Evolutionary conservation across 2,329 filamentous ascomycete species (phyloP), one percentile per base, ranked within the genome.

Genomic region (Cercospora beticola): DNA sequence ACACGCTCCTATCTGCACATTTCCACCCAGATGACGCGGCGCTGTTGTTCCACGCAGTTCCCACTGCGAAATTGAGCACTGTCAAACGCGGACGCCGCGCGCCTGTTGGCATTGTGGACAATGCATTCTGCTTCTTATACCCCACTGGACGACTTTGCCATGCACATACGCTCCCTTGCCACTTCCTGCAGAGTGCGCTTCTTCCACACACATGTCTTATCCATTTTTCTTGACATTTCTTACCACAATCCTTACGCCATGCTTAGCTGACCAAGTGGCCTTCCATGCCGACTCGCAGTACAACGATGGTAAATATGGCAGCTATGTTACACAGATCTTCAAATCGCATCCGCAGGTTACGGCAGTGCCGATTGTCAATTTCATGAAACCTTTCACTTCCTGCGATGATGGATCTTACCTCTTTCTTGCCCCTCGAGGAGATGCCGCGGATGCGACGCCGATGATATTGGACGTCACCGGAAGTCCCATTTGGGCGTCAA

Each of bases 271-370:
- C 56, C 43, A 65, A 54, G 66, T 71, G 9, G 64, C 71, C 9
- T 76, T 74, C 62, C 65, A 68, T 49, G 64, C 68, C 57, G 70
- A 73, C 56, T 67, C 64, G 2, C 64, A 71, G 8, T 82, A 78
- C 70, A 80, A 82, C 64, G 62, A 72, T n/a, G 76, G 75, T 12
- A 71, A 71, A 2, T 80, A 78, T 64, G 80, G 80, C 23, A 54
- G 73, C 14, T 81, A 79, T 69, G 79, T 80, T 14, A 73, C 75
- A 12, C 75, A 78, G 31, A 74, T 72, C 1, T 81, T 78, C 69
- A 73, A 72, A n/a, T 79, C 79, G 8, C 75, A 75, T 4, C 71
- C 76, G 9, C 62, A 78, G 16, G 73, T 78, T 49, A 77, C 78
- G 2, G 49, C 33, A 3, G 67, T 71, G 9, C 82, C 82, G 12